Evolutionary conservation across 2,329 filamentous ascomycete species (phyloP), one percentile per base, ranked within the genome.

Genomic region (Helminthosporium solani): DNA sequence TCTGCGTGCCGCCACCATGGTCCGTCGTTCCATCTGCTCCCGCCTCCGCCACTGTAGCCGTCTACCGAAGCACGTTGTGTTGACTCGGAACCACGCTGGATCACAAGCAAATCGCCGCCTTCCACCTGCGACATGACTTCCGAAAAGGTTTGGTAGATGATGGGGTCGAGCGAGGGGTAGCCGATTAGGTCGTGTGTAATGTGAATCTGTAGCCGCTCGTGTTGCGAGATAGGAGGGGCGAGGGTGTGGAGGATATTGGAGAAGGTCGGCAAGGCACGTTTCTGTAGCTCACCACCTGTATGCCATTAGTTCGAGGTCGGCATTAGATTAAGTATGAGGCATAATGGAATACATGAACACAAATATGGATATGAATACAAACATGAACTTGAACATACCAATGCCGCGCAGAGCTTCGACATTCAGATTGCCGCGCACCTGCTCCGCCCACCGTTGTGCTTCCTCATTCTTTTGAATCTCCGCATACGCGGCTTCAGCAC

Each of bases 41-140:
- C n/a, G 21, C 76, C 74, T 8, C 84, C 81, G 20, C 79, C 70
- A 33, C 73, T 73, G 60, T 79, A 80, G 31, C 78, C 78, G 47
- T 77, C 78, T 38, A 87, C 78, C 2, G 83, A 83, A 33, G 80
- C 79, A 36, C 84, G 84, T 23, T 83, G 84, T 37, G 85, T 82
- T 39, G 85, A 88, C 72, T 97, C 94, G 50, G 90, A 87, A 16
- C 94, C 94, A 30, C 91, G 88, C 73, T 99, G 94, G 50, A 97
- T 84, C 44, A 99, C 94, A 43, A 97, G 80, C 15, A 99, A 79
- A 63, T 97, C 94, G 44, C 94, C 94, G 54, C 94, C 94, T 73
- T 99, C 94, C 36, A 99, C 94, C 74, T 99, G 94, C n/a, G 90
- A 83, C 94, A 99, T 99, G 63, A 99, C 91, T 42, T 90, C 86